Evolutionary conservation across 2,329 filamentous ascomycete genomes (phyloP).

Genomic region (Exophiala bonariae): DNA sequence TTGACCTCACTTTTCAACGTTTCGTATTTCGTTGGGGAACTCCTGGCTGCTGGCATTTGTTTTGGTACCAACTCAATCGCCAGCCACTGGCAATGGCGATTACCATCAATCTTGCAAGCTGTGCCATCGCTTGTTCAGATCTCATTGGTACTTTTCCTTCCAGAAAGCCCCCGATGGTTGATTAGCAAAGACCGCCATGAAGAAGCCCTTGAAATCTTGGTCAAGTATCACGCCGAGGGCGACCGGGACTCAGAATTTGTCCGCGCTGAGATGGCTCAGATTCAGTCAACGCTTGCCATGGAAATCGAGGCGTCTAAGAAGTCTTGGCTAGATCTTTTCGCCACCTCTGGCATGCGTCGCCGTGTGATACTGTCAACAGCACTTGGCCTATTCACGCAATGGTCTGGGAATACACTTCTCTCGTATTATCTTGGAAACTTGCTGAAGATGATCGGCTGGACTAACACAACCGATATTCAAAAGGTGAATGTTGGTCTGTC

Average conservation of each 20-base stretch:
- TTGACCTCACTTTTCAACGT: conserved; percentile 63
- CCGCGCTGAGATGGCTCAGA: conserved; percentile 61
- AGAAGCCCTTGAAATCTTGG: conserved; percentile 32
- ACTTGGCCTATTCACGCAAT: conserved; percentile 40
- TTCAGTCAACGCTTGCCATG: conserved; percentile 56
- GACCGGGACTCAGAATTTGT: conserved; percentile 53
- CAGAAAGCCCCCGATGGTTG: conserved; percentile 24
- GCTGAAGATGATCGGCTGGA: conserved; percentile 42
- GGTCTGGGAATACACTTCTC: conserved; percentile 39
- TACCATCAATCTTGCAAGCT: conserved; percentile 47
- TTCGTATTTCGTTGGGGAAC: conserved; percentile 54
- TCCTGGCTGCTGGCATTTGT: conserved; percentile 44
- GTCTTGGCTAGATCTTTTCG: conserved; percentile 33
- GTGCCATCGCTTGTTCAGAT: conserved; percentile 30
- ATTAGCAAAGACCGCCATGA: conserved; percentile 28
- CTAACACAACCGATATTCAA: conserved; percentile 35
- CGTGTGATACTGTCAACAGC: conserved; percentile 32
- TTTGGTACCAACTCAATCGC: conserved; percentile 40
- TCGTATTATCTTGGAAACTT: conserved; percentile 33
- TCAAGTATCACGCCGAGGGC: conserved; percentile 54
- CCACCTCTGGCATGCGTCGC: conserved; percentile 33
- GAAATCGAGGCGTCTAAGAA: conserved; percentile 53
- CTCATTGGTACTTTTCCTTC: conserved; percentile 32
- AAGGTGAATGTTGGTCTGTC: conserved; percentile 40
- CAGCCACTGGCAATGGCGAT: conserved; percentile 46